Conservation (phyloP, 2,329 filamentous ascomycete genomes). For the Aschersonia sp. region DNA sequence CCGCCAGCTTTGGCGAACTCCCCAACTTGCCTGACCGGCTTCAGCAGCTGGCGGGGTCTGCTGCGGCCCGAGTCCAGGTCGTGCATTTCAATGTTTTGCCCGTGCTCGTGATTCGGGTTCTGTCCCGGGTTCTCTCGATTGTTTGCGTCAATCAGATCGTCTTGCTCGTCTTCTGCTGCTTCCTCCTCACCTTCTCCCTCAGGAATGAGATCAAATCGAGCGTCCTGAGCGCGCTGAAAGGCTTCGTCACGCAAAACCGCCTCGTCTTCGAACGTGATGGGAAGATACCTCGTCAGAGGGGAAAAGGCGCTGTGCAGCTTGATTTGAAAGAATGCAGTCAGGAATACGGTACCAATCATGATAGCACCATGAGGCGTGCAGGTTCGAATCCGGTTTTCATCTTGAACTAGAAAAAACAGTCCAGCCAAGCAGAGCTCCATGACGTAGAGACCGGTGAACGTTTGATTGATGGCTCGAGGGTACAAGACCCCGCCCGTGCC, state of each 20-base stretch:
- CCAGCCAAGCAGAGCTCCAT: conserved; percentile 87
- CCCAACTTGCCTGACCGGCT: conserved; percentile 31
- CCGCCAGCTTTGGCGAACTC: conserved; percentile 25
- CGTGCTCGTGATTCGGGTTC: conserved; percentile 18
- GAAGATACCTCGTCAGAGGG: conserved; percentile 75
- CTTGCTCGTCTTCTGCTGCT: conserved; percentile 31
- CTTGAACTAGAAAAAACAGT: conserved; percentile 65
- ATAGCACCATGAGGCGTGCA: conserved; percentile 66
- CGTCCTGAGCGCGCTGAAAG: conserved; percentile 66
- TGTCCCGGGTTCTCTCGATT: conserved; percentile 18
- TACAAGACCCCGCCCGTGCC: conserved; percentile 91
- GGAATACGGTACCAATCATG: conserved; percentile 62
- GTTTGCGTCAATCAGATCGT: conserved; percentile 27
- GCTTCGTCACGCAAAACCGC: conserved; percentile 81
- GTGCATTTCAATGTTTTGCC: conserved; percentile 23
- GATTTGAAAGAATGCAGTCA: conserved; percentile 67
- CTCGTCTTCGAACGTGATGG: conserved; percentile 91
- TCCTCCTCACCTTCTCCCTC: conserved; percentile 27
- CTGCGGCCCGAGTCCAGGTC: conserved; percentile 11
- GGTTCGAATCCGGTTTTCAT: conserved; percentile 34
- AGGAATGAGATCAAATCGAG: conserved; percentile 46
- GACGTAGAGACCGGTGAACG: conserved; percentile 87
- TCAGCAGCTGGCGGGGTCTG: conserved; percentile 18
- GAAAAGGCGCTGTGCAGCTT: conserved; percentile 72
- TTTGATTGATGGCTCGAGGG: conserved; percentile 83